A percentile compares a stretch with the other conserved stretches of the same genome.
These are phyloP conservation scores for Peterozyma xylosa DNA, from an alignment of 805 yeast species.

Conservation along the genomic window DNA sequence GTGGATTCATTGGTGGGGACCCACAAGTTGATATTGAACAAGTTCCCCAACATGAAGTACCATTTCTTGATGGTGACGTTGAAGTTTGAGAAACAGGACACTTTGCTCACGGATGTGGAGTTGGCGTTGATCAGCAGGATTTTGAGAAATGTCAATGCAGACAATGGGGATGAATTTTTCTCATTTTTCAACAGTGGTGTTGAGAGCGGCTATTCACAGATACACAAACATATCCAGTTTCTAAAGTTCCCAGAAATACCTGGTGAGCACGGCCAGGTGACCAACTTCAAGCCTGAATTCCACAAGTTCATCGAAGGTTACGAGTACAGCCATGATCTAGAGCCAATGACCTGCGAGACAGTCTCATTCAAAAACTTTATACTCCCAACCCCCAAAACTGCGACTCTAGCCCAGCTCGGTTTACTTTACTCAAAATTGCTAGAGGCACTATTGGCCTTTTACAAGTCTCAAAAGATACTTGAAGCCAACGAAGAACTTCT, in stretches of 20 bases:
- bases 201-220: slow-evolving; percentile 88
- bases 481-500: slow-evolving; percentile 37
- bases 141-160: slow-evolving; percentile 41
- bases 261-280: slow-evolving; percentile 28
- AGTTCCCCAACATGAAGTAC: slow-evolving; percentile 74
- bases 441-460: slow-evolving; percentile 58
- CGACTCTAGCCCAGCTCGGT: slow-evolving; percentile 50
- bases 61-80: slow-evolving; percentile 80
- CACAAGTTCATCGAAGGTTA: not conserved
- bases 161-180: slow-evolving; percentile 36
- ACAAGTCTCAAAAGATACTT: slow-evolving; percentile 16
- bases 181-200: slow-evolving; percentile 89
- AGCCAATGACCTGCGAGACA: slow-evolving; percentile 54
- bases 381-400: slow-evolving; percentile 46
- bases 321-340: not conserved
- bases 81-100: slow-evolving; percentile 61
- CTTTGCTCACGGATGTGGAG: slow-evolving; percentile 68
- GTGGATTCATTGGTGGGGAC: slow-evolving; percentile 41
- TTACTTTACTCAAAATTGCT: slow-evolving; percentile 65
- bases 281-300: slow-evolving; percentile 1
- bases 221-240: slow-evolving; percentile 89
- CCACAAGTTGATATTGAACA: slow-evolving; percentile 69
- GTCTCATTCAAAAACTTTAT: slow-evolving; percentile 79
- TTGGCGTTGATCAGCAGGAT: slow-evolving; percentile 50
- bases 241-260: slow-evolving; percentile 58